A percentile compares a stretch with the other conserved stretches of the same genome.
phyloP scores from a whole-genome alignment of 2,329 filamentous ascomycete species.

The Alternaria dauci region DNA sequence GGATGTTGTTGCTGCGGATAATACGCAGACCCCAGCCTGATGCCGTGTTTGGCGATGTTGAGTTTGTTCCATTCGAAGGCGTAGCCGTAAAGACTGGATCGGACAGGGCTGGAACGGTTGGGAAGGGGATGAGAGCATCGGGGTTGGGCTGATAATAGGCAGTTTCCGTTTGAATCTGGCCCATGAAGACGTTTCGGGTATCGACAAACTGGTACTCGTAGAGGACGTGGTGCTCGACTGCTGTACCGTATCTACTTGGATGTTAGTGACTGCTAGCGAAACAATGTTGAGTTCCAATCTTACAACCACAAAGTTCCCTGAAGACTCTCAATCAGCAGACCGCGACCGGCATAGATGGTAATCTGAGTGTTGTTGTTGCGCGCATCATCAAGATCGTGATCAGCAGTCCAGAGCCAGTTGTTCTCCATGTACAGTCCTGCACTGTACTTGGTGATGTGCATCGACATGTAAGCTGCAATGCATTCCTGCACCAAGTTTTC shows the following conservation, averaged over 20 bases:
- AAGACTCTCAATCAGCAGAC: slow-evolving; percentile 72
- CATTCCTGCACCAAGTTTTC: slow-evolving; percentile 67
- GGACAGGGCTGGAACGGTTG: slow-evolving; percentile 62
- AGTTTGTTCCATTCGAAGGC: slow-evolving; percentile 2
- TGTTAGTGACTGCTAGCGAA: slow-evolving; percentile 10
- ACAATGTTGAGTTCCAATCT: slow-evolving; percentile 66
- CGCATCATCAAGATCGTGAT: slow-evolving; percentile 76
- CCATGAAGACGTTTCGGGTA: slow-evolving; percentile 82
- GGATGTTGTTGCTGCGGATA: slow-evolving; percentile 63
- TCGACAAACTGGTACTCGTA: slow-evolving; percentile 86
- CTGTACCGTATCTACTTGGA: slow-evolving; percentile 67
- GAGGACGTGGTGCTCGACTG: slow-evolving; percentile 66
- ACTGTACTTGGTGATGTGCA: slow-evolving; percentile 61
- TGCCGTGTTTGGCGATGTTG: slow-evolving; percentile 45
- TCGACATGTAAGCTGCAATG: slow-evolving; percentile 70
- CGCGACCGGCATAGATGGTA: slow-evolving; percentile 86
- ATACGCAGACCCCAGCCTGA: slow-evolving; percentile 71
- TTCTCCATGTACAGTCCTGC: slow-evolving; percentile 81
- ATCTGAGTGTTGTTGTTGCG: slow-evolving; percentile 72
- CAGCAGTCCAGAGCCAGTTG: slow-evolving; percentile 89
- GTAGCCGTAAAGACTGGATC: slow-evolving; percentile 71
- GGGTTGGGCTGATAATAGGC: slow-evolving; percentile 87
- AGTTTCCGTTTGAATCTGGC: slow-evolving; percentile 87
- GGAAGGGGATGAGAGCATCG: slow-evolving; percentile 72
- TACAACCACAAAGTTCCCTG: slow-evolving; percentile 53